These are phyloP conservation scores for Verbascum thapsus DNA, from an alignment of 257 asterid species.

Conservation along the genomic window DNA sequence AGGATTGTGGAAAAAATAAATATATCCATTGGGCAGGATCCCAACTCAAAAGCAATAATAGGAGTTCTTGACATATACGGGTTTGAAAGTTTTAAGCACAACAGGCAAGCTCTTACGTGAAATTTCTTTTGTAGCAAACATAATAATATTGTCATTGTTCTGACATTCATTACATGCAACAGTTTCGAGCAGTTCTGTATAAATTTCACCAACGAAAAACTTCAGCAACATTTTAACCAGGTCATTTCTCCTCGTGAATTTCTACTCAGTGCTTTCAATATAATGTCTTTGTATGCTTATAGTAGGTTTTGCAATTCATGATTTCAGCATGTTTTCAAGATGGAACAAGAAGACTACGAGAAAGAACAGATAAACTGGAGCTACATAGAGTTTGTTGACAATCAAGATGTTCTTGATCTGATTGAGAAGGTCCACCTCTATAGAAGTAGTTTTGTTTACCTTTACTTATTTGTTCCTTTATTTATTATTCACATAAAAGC, in stretches of 20 bases:
- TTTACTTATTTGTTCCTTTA: not conserved
- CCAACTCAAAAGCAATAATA: constrained; percentile 64
- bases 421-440: constrained; percentile 97
- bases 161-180: constrained; percentile 39
- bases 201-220: constrained; percentile 96
- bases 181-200: constrained; percentile 99
- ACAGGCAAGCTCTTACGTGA: constrained; percentile 34
- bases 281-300: constrained; percentile 28
- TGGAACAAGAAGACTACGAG: constrained; percentile 99
- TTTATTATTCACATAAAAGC: constrained; percentile 8
- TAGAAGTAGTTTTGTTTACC: too few relatives aligned
- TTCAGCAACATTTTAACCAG: constrained; percentile 99
- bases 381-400: constrained; percentile 98
- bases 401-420: constrained; percentile 98
- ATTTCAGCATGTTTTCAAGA: constrained; percentile 95
- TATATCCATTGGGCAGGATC: constrained; percentile 73
- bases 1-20: constrained; percentile 76
- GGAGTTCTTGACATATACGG: constrained; percentile 80
- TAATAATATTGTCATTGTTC: constrained; percentile 16
- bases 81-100: constrained; percentile 65
- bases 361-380: constrained; percentile 97
- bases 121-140: constrained; percentile 3
- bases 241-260: constrained; percentile 40
- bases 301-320: constrained; percentile 31
- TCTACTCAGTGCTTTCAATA: constrained; percentile 26